A percentile compares a stretch with the other conserved stretches of the same genome.
phyloP scores from a whole-genome alignment of 192 early-diverging fungal genomes.

The Podila epicladia region DNA sequence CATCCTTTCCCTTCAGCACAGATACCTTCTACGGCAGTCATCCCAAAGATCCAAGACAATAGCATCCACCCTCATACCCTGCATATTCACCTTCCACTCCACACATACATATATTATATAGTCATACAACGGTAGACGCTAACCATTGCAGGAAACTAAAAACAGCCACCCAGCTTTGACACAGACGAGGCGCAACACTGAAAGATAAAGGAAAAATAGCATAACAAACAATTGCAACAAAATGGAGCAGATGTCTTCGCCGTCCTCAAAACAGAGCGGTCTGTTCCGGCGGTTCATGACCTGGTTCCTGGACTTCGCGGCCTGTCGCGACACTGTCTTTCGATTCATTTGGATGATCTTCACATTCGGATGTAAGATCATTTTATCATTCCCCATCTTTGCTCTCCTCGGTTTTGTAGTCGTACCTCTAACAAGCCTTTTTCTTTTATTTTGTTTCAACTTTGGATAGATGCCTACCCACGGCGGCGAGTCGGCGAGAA shows the following conservation, averaged over 20 bases:
- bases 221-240: not conserved
- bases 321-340: not conserved
- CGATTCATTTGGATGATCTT: not conserved
- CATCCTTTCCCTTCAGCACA: not conserved
- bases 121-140: too few species aligned
- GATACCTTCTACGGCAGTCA: too few species aligned
- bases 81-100: too few species aligned
- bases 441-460: not conserved
- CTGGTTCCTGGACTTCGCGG: not conserved
- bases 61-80: too few species aligned
- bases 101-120: too few species aligned
- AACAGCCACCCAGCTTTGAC: too few species aligned
- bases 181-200: too few species aligned
- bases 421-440: not conserved
- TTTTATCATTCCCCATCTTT: too few species aligned
- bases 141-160: too few species aligned
- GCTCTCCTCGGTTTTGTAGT: too few species aligned
- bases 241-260: not conserved
- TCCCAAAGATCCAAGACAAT: too few species aligned
- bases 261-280: not conserved
- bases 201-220: too few species aligned
- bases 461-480: conserved; percentile 15
- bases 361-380: not conserved
- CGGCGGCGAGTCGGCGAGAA: conserved; percentile 29
- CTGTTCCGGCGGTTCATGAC: not conserved